Evolutionary conservation across 257 asterid genomes (phyloP).

Genomic region (Leptodermis oblonga): DNA sequence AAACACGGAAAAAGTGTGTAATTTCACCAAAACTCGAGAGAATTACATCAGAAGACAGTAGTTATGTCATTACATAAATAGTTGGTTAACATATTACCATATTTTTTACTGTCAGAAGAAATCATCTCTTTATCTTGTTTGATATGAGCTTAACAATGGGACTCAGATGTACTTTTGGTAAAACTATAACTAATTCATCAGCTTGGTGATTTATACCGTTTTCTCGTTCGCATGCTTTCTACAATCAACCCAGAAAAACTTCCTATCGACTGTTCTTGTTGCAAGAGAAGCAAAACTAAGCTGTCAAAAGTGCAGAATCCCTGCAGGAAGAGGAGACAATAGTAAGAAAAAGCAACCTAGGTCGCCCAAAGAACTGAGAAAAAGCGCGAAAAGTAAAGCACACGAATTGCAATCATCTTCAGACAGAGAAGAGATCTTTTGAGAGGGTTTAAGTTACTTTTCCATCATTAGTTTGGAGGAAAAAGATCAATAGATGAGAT

Average conservation of each 20-base stretch:
- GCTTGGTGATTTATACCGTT: neutral
- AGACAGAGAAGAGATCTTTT: neutral
- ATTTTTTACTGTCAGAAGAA: neutral
- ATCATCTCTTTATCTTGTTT: neutral
- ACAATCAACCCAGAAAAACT: neutral
- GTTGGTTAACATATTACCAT: neutral
- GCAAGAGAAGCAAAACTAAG: slow-evolving; percentile 5
- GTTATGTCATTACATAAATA: no score
- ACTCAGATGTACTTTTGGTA: neutral
- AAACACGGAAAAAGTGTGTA: no score
- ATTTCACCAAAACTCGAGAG: no score
- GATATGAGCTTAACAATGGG: neutral
- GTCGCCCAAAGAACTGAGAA: neutral
- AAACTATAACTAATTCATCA: slow-evolving; percentile 4
- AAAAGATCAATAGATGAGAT: slow-evolving; percentile 31
- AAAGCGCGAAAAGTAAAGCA: neutral
- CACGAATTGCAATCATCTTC: neutral
- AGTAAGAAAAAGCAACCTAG: neutral
- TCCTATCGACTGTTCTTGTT: no score
- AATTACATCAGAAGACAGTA: no score
- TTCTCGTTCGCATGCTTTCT: neutral
- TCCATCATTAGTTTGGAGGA: neutral
- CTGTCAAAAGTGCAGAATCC: neutral
- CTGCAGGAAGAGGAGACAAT: neutral
- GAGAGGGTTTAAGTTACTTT: neutral